Evolutionary conservation across 768 basidiomycete genomes (phyloP).

Genomic region (Imleria badia): DNA sequence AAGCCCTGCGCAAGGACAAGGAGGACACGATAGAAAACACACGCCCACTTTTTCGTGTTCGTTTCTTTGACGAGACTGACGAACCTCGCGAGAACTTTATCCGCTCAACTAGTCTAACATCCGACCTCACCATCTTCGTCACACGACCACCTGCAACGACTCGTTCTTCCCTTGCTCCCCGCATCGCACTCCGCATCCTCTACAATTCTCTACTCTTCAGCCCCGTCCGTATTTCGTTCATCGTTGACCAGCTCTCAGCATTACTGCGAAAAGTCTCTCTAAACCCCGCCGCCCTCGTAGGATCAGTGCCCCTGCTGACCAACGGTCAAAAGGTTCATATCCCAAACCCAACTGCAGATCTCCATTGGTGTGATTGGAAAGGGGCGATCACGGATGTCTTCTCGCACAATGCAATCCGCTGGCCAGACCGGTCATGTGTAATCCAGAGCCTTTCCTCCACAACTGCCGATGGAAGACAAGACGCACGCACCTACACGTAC

Average conservation of each 20-base stretch:
- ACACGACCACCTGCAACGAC: slow-evolving; percentile 67
- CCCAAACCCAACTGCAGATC: slow-evolving; percentile 82
- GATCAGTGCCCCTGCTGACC: slow-evolving; percentile 79
- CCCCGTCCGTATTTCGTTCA: slow-evolving; percentile 65
- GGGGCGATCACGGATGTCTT: slow-evolving; percentile 97
- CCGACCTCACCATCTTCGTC: slow-evolving; percentile 92
- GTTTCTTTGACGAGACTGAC: slow-evolving; percentile 95
- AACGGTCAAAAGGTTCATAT: slow-evolving; percentile 64
- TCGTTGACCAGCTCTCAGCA: slow-evolving; percentile 83
- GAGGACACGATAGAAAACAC: slow-evolving; percentile 52
- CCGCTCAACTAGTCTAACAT: slow-evolving; percentile 74
- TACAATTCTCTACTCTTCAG: slow-evolving; percentile 97
- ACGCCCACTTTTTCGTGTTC: slow-evolving; percentile 81
- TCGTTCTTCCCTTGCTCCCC: slow-evolving; percentile 69
- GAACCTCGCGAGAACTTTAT: slow-evolving; percentile 71
- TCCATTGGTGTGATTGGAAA: slow-evolving; percentile 97
- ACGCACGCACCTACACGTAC: slow-evolving; percentile 70
- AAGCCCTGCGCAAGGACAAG: slow-evolving; percentile 64
- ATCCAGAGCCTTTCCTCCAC: slow-evolving; percentile 65
- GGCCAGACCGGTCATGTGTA: slow-evolving; percentile 86
- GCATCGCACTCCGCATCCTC: slow-evolving; percentile 75
- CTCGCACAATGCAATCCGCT: slow-evolving; percentile 75
- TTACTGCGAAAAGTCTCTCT: slow-evolving; percentile 70
- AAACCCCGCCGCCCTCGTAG: slow-evolving; percentile 68
- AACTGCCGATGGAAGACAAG: slow-evolving; percentile 42